These are phyloP conservation scores for Globisporangium ultimum DNA, from an alignment of 352 stramenopile species.

Conservation along the genomic window DNA sequence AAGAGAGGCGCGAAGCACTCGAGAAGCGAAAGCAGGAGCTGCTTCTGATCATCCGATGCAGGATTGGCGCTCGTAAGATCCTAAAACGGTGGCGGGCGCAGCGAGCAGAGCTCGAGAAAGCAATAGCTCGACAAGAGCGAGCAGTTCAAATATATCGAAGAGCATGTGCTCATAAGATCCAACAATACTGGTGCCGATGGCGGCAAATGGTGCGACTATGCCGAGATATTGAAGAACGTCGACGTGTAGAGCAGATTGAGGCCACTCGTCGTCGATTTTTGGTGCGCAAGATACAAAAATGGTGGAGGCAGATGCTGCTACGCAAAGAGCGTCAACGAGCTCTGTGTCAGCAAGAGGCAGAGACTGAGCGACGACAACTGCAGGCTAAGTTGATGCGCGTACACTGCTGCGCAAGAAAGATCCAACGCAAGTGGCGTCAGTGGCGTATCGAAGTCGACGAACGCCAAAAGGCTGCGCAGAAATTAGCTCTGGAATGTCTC, in stretches of 20 bases:
- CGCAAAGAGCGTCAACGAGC: not conserved
- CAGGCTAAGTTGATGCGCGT: not conserved
- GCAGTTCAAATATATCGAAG: not conserved
- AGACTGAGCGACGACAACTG: not conserved
- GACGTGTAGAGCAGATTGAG: not conserved
- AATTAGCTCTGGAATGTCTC: not conserved
- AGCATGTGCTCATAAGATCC: conserved; percentile 11
- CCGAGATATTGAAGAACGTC: not conserved
- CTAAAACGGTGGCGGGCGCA: conserved; percentile 11
- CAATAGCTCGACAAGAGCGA: not conserved
- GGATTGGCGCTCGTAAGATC: conserved; percentile 9
- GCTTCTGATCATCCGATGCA: not conserved
- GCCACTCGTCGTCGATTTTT: no score
- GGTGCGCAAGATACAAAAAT: no score
- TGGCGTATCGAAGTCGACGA: conserved; percentile 7
- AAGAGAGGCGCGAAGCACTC: conserved; percentile 10
- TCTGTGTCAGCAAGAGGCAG: not conserved
- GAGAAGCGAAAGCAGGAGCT: conserved; percentile 6
- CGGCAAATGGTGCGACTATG: not conserved
- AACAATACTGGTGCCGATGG: conserved; percentile 16
- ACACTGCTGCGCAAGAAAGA: conserved; percentile 21
- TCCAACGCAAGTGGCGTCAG: conserved; percentile 25
- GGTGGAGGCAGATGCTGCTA: no score
- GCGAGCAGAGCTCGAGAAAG: not conserved
- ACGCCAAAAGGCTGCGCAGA: conserved; percentile 3